Conservation (phyloP, 257 asterid genomes). For the Solanum commersonii region DNA sequence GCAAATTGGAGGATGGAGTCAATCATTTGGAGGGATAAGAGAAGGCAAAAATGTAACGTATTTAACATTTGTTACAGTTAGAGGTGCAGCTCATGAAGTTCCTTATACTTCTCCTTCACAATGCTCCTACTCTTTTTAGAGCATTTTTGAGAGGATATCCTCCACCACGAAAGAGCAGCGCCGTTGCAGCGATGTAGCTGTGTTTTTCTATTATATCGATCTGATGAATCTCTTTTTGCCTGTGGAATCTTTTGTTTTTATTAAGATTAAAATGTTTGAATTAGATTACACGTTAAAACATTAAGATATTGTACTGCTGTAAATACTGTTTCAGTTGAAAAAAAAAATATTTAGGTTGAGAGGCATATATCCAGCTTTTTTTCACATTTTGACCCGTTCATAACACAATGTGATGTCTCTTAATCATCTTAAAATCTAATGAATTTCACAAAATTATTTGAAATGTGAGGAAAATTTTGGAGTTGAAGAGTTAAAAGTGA, state of each 20-base stretch:
- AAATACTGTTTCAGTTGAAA: too few relatives aligned
- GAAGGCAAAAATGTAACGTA: neutral
- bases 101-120: conserved; percentile 20
- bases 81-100: conserved; percentile 19
- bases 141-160: conserved; percentile 7
- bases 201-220: neutral
- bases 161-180: neutral
- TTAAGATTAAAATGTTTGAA: neutral
- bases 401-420: too few relatives aligned
- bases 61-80: conserved; percentile 14
- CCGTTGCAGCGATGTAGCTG: neutral
- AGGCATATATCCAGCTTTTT: too few relatives aligned
- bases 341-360: too few relatives aligned
- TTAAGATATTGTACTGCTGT: neutral
- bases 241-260: too few relatives aligned
- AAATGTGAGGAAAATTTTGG: too few relatives aligned
- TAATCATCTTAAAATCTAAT: too few relatives aligned
- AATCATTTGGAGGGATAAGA: neutral
- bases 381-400: too few relatives aligned
- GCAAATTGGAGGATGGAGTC: conserved; percentile 15
- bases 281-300: neutral
- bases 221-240: neutral
- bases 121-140: conserved; percentile 8
- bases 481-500: too few relatives aligned
- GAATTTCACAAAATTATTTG: too few relatives aligned